Base-by-base conservation (phyloP, 345 rosid genomes). In the Dipteronia dyeriana region DNA sequence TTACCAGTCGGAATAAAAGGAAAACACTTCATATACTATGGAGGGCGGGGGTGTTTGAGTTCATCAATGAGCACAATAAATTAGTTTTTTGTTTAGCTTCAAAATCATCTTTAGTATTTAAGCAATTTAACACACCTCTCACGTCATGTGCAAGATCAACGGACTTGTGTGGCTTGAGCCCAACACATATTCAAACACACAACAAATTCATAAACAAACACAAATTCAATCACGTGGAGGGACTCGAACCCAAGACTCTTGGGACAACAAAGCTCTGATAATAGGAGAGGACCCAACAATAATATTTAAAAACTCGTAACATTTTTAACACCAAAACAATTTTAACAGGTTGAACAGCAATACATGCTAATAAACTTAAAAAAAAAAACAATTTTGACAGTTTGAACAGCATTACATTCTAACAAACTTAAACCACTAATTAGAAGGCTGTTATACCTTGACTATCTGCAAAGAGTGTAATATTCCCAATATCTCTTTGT, bases 381-480 rank as follows among this genome's bases (percentile, higher is more conserved):
- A 26, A 26, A 26, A 26, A n/a, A n/a, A 71, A 3, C 47, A 71
- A 12, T 0, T 31, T n/a, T 71, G 34, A 57, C 25, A 20, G 3
- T 68, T 31, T 14, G 47, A 54, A 26, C 31, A 12, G 45, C 47
- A 68, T 34, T 77, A 25, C 66, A 34, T 29, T 17, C 39, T 20
- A 53, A 23, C 51, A 13, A 59, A 49, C 63, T 75, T 79, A 13
- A 43, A 62, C 53, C 63, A 23, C 39, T 29, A 14, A 10, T n/a
- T 73, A 74, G 61, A 73, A 72, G 45, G 38, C 45, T 56, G 9
- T 1, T 54, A 74, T 89, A 95, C 99, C 98, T 92, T 89, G 85
- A 80, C 99, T 92, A 83, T 95, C 99, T 0, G 99, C 99, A 80
- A 95, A 95, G 49, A 95, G 99, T n/a, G 99, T 80, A 81, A 95